Evolutionary conservation across 2,329 filamentous ascomycete species (phyloP).

Genomic region (Cladorrhinum sp.): DNA sequence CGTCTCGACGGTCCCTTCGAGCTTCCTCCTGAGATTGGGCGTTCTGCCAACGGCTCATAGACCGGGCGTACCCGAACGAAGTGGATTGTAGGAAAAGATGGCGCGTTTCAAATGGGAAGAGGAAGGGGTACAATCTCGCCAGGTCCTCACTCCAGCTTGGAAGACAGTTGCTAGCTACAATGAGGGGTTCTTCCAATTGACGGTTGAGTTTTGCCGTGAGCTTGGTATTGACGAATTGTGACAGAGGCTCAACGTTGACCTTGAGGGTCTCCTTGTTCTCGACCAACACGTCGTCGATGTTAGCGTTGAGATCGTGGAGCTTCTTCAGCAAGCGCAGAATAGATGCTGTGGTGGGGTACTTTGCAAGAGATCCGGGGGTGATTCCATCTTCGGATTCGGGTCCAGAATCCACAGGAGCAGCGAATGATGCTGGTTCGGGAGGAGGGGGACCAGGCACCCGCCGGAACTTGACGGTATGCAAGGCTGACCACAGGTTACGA

Average conservation of each 20-base stretch:
- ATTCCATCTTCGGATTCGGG: slow-evolving; percentile 54
- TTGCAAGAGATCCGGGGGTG: slow-evolving; percentile 75
- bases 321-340: slow-evolving; percentile 88
- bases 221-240: slow-evolving; percentile 98
- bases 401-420: slow-evolving; percentile 46
- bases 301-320: slow-evolving; percentile 87
- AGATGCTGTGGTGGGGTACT: slow-evolving; percentile 78
- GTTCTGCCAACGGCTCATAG: slow-evolving; percentile 97
- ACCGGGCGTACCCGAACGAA: slow-evolving; percentile 94
- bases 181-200: slow-evolving; percentile 91
- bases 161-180: slow-evolving; percentile 94
- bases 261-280: slow-evolving; percentile 69
- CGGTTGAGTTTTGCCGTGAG: slow-evolving; percentile 96
- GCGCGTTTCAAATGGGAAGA: slow-evolving; percentile 96
- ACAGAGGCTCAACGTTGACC: slow-evolving; percentile 75
- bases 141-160: slow-evolving; percentile 96
- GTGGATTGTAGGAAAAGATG: slow-evolving; percentile 97
- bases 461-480: slow-evolving; percentile 90
- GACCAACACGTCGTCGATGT: slow-evolving; percentile 84
- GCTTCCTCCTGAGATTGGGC: slow-evolving; percentile 78
- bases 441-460: slow-evolving; percentile 80
- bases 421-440: slow-evolving; percentile 64
- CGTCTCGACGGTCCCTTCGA: slow-evolving; percentile 80
- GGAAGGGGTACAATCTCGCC: slow-evolving; percentile 87
- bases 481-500: slow-evolving; percentile 82